Evolutionary conservation across 75 land plant species (phyloP), one percentile per base, ranked within the genome.

Genomic region (Cryptomeria japonica): DNA sequence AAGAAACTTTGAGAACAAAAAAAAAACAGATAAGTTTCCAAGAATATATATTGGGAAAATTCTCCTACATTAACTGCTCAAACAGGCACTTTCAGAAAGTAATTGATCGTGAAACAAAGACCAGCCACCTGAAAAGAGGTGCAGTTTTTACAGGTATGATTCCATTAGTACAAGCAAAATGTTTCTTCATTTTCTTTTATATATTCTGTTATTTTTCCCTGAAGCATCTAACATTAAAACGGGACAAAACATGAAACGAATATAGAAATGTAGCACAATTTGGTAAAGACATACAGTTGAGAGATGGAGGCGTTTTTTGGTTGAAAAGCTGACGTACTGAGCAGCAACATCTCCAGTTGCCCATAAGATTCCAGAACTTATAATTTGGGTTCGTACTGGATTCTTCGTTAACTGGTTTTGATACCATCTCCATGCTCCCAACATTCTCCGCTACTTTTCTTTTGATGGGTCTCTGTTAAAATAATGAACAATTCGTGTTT

Each of bases 291-390:
- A 9, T 80, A 80, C 83, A 44, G 3, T 4, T 44, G 44, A 44
- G 18, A 78, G 89, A 80, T 18, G 86, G 5, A 31, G 86, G 0
- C 22, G 84, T 15, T 75, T 85, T 13, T 75, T 36, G 55, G 93
- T 84, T 79, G 87, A 85, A 28, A 92, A 91, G 82, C 93, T 94
- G 88, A 98, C 89, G 85, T 91, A 84, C 89, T 98, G 99, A n/a
- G 99, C 99, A n/a, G 93, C 92, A 61, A 94, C 84, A 84, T 98
- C 99, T 4, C 99, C 99, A 75, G 90, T 12, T 0, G 95, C 99
- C 99, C 99, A 98, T 25, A 98, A 87, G 42, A 94, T 25, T 0
- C 95, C 97, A 13, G 99, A 98, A 83, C 97, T 95, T 80, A 97
- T 91, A 51, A 98, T 86, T 84, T 98, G 99, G 10, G 99, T 98